phyloP scores from a whole-genome alignment of 345 rosid genomes.

The Adansonia digitata region DNA sequence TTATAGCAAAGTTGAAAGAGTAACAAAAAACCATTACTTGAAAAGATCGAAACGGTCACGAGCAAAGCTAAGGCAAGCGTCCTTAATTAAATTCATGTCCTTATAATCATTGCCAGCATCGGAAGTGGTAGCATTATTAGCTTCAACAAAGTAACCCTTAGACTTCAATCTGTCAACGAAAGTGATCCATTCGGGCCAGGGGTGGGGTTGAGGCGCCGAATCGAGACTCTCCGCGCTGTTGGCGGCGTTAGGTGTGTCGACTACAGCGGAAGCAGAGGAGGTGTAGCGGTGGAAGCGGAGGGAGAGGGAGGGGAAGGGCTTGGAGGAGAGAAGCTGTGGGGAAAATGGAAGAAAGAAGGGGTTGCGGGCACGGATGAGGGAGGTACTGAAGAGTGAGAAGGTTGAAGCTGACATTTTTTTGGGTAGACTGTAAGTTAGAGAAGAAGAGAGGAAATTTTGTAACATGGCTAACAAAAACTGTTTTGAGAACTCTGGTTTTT shows the following conservation, averaged over 20 bases:
- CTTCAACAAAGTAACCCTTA: not conserved
- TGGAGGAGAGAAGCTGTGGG: constrained; percentile 16
- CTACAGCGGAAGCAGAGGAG: constrained; percentile 29
- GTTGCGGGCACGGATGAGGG: constrained; percentile 33
- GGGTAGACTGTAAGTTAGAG: not conserved
- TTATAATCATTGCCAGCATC: constrained; percentile 26
- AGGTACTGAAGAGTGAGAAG: constrained; percentile 34
- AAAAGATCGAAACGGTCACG: constrained; percentile 82
- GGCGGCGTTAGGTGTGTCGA: not conserved
- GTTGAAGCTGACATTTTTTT: constrained; percentile 45
- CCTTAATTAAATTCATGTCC: constrained; percentile 57
- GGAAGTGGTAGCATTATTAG: not conserved
- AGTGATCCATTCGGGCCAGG: constrained; percentile 46
- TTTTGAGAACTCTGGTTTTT: not conserved
- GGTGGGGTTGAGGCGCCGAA: constrained; percentile 38
- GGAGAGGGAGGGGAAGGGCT: constrained; percentile 21
- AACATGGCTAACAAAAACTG: not conserved
- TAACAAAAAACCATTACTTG: constrained; percentile 31
- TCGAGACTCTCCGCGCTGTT: constrained; percentile 7
- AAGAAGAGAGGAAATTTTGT: not conserved
- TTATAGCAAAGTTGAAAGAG: not conserved
- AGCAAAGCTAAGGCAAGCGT: constrained; percentile 80
- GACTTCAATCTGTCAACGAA: not conserved
- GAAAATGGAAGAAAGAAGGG: constrained; percentile 21
- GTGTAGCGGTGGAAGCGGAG: constrained; percentile 22